Base-by-base conservation (phyloP, 495 filamentous ascomycete species). In the Lichenothelia convexa region DNA sequence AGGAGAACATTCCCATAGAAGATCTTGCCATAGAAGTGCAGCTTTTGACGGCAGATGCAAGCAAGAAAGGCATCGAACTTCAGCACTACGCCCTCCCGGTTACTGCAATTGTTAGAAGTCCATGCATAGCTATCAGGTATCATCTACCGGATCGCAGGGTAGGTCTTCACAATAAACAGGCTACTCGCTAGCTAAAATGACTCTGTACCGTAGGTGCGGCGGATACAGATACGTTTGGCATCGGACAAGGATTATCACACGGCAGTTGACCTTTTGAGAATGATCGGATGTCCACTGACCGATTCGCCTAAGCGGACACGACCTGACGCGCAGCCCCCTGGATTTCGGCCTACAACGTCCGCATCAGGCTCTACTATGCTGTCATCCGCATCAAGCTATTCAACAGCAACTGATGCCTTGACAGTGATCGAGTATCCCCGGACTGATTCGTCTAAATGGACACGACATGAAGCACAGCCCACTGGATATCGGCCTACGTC, bases 171-270 rank as follows among this genome's bases (percentile, higher is more conserved):
- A 13, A 27, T 3, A 15, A 18, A 17, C 23, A 24, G 22, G 45
- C 30, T 30, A 32, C 6, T 12, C 5, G 13, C 19, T 12, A 5
- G 1, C 34, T 36, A 17, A 35, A 15, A 7, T 18, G 3, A 38
- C 30, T 30, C 24, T 30, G 34, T n/a, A 5, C 5, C 13, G 19
- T 26, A 66, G 63, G 45, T 58, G 24, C 59, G 52, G 23, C 50
- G 63, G n/a, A 47, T 64, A 43, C 63, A 67, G 40, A 37, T 67
- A 1, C 61, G 55, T 35, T 62, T 65, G 39, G 33, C 40, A 9
- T 49, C 43, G 9, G 52, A 51, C 3, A 15, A 38, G 11, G 58
- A 61, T 30, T 67, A 54, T 40, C 40, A 51, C 5, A 46, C 32
- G 12, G 57, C 38, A 7, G 19, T 48, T 26, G 36, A 48, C 3